Base-by-base conservation (phyloP, 2,329 filamentous ascomycete genomes). In the Fusarium sublunatum region DNA sequence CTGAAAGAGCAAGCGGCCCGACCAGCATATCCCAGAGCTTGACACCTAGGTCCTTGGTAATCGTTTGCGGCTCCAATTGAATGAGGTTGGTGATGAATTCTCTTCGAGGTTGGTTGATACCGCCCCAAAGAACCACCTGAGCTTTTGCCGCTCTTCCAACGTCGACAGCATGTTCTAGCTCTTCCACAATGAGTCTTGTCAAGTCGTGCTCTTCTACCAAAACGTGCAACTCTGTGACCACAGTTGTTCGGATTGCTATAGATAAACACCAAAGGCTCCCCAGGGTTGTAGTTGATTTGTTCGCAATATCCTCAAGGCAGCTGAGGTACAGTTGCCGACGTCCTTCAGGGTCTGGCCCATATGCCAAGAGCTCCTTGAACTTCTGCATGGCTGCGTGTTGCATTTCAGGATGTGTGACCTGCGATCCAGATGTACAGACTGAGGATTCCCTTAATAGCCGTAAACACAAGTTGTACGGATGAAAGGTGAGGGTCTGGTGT, bases 21-120 rank as follows among this genome's bases (percentile, higher is more conserved):
- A 96, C 86, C 25, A 95, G 80, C 35, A 89, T 79, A 53, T 89
- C 81, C 91, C 92, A 96, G 2, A 96, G 81, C 11, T 79, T 80
- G 38, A 81, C 78, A 13, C 89, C 88, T 5, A 91, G 79, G 2
- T 89, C 84, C 3, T 80, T 70, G 0, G 86, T 83, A 42, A 96
- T 83, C 0, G 86, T 84, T 8, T 82, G 78, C 1, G 89, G 83
- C n/a, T 86, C 84, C 47, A 86, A 78, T 31, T 78, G 76, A 31
- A 94, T 83, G 34, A 93, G 81, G 39, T 76, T 78, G 50, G 76
- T 78, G 48, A 87, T 83, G 40, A 87, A 82, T 49, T 84, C 87
- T 62, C 82, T 86, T 54, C 81, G 88, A 55, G 79, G 86, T 65
- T 69, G 73, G 64, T 81, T 88, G 58, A 75, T 78, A 45, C 69